Evolutionary conservation across 805 yeast genomes (phyloP), one percentile per base, ranked within the genome.

Genomic region (Candida nanaspora): DNA sequence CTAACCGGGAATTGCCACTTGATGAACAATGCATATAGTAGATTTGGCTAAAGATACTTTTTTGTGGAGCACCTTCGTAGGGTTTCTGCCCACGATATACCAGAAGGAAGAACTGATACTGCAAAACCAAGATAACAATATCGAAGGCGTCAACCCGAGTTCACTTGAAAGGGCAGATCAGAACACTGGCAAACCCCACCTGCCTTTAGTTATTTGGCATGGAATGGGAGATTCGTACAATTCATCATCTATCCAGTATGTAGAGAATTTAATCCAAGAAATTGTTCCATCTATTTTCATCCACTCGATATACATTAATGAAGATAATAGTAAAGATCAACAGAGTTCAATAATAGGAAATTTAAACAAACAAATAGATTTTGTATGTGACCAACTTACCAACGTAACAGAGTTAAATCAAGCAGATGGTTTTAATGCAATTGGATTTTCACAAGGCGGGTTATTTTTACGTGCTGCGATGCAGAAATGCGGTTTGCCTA

Each of bases 361-460:
- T 47, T 68, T 80, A 20, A 73, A 74, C 47, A 64, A 61, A 4
- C 78, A 84, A 50, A 50, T 85, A 2, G 70, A 68, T 1, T 43
- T 46, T 5, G 86, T 74, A 0, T 83, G 89, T 55, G 67, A 67
- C 6, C 75, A 76, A 44, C 53, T 85, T n/a, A 39, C 54, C 0
- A 48, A 48, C 1, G 64, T 73, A 1, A 62, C 76, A 1, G 75
- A 70, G 41, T 61, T 83, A 7, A n/a, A n/a, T n/a, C n/a, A n/a
- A n/a, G 38, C 39, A 2, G 41, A 59, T 27, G 89, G 89, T 0
- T 80, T 83, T 52, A 80, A 82, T 55, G 85, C 80, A 6, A 68
- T 85, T 32, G 95, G 95, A 5, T 80, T 82, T 48, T 82, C 91
- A 0, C 95, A 85, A 55, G 95, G 95, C 32, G 95, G 95, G 0